phyloP scores from a whole-genome alignment of 2,329 filamentous ascomycete genomes.

The Rutstroemia sp. region DNA sequence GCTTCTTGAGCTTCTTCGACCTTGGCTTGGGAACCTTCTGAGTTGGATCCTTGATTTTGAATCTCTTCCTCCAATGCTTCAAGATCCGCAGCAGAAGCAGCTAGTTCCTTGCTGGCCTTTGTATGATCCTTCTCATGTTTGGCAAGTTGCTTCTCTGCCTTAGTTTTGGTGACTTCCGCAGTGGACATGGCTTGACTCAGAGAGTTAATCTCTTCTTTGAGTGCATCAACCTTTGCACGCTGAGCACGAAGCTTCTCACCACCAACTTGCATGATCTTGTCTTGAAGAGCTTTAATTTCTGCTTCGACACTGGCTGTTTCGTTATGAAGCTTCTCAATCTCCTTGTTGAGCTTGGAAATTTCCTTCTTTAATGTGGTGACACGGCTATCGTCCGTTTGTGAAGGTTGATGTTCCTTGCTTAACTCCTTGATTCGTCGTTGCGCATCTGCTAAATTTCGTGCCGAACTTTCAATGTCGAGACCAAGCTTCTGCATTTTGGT shows the following conservation, averaged over 20 bases:
- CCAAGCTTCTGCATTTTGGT: slow-evolving; percentile 86
- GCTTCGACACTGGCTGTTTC: slow-evolving; percentile 88
- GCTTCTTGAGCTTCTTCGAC: slow-evolving; percentile 79
- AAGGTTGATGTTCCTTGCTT: slow-evolving; percentile 70
- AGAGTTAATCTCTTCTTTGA: slow-evolving; percentile 78
- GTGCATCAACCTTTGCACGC: slow-evolving; percentile 79
- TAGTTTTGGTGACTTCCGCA: slow-evolving; percentile 81
- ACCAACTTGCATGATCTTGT: slow-evolving; percentile 97
- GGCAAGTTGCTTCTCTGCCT: slow-evolving; percentile 83
- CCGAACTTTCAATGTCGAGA: slow-evolving; percentile 81
- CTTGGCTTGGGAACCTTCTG: slow-evolving; percentile 62
- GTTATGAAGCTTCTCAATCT: slow-evolving; percentile 69
- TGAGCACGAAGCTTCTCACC: slow-evolving; percentile 88
- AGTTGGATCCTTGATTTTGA: slow-evolving; percentile 65
- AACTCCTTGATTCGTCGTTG: slow-evolving; percentile 82
- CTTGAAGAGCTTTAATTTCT: slow-evolving; percentile 86
- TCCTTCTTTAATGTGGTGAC: slow-evolving; percentile 68
- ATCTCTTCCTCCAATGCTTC: slow-evolving; percentile 75
- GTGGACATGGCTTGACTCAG: slow-evolving; percentile 76
- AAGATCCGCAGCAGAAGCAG: slow-evolving; percentile 62
- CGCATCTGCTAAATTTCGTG: slow-evolving; percentile 76
- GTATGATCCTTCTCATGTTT: slow-evolving; percentile 81
- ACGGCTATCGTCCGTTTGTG: slow-evolving; percentile 70
- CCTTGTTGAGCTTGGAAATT: slow-evolving; percentile 65
- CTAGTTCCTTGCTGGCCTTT: slow-evolving; percentile 74